These are phyloP conservation scores for Murraya koenigii DNA, from an alignment of 345 rosid species.

Conservation along the genomic window DNA sequence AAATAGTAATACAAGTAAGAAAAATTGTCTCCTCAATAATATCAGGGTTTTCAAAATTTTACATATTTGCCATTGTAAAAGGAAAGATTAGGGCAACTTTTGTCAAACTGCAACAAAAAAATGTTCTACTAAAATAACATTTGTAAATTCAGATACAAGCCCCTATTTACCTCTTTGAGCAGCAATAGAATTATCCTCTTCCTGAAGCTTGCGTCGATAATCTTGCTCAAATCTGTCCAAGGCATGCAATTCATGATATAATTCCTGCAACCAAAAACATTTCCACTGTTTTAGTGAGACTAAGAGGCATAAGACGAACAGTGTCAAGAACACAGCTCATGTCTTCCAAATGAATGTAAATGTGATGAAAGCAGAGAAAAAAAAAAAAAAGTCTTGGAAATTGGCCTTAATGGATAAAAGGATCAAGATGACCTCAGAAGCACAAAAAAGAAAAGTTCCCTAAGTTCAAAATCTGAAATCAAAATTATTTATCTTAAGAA, in stretches of 20 bases:
- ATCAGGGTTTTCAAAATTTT: background rate
- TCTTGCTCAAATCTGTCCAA: slow-evolving; percentile 99
- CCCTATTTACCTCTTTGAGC: slow-evolving; percentile 61
- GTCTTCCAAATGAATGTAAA: background rate
- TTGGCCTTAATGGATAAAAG: background rate
- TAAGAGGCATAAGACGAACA: background rate
- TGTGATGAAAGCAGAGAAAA: background rate
- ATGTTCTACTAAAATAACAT: slow-evolving; percentile 4
- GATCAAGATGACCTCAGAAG: background rate
- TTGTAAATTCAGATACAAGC: background rate
- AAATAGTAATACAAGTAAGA: background rate
- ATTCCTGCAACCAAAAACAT: slow-evolving; percentile 55
- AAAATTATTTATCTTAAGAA: background rate
- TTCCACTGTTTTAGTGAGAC: background rate
- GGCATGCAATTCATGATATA: slow-evolving; percentile 95
- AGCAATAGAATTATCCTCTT: slow-evolving; percentile 74
- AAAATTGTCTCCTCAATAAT: background rate
- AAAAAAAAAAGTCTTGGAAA: background rate
- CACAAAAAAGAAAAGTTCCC: background rate
- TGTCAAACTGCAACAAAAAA: background rate
- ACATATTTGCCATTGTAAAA: background rate
- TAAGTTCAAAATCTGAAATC: background rate
- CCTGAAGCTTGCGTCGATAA: slow-evolving; percentile 88
- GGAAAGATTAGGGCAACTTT: background rate
- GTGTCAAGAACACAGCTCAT: background rate